Conservation (phyloP, 768 basidiomycete species). For the Lyophyllum decastes region DNA sequence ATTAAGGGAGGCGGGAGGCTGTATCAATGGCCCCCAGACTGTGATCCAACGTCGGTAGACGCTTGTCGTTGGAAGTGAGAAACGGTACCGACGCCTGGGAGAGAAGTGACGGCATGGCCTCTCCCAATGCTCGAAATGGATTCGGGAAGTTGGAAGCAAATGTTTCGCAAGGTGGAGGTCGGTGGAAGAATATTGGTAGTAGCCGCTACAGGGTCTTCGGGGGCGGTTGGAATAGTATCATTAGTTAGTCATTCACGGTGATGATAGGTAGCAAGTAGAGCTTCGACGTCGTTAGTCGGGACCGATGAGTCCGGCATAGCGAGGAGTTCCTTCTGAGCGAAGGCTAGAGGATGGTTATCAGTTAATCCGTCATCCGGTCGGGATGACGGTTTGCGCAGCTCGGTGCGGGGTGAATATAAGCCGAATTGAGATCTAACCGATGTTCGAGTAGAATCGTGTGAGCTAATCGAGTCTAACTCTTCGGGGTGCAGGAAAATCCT, state of each 20-base stretch:
- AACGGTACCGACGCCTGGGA: slow-evolving; percentile 1
- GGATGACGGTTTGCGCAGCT: background rate
- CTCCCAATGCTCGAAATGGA: background rate
- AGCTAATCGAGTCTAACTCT: slow-evolving; percentile 7
- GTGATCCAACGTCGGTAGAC: background rate
- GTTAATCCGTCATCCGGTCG: background rate
- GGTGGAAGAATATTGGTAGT: background rate
- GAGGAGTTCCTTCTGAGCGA: background rate
- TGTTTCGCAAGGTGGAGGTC: background rate
- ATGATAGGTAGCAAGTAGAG: too few relatives aligned
- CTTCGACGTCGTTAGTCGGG: too few relatives aligned
- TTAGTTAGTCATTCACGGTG: background rate
- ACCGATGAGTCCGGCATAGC: too few relatives aligned
- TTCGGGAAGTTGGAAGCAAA: background rate
- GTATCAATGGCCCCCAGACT: background rate
- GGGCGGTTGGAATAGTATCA: background rate
- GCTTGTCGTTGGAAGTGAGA: background rate
- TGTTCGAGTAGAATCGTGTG: slow-evolving; percentile 7
- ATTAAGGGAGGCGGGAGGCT: background rate
- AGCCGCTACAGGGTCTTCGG: background rate
- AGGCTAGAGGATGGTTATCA: background rate
- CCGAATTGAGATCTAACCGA: background rate
- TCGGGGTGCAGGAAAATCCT: background rate
- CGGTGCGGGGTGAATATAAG: background rate
- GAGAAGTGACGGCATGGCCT: slow-evolving; percentile 6